Conservation (phyloP, 345 rosid genomes). For the Melaleuca quinquenervia region DNA sequence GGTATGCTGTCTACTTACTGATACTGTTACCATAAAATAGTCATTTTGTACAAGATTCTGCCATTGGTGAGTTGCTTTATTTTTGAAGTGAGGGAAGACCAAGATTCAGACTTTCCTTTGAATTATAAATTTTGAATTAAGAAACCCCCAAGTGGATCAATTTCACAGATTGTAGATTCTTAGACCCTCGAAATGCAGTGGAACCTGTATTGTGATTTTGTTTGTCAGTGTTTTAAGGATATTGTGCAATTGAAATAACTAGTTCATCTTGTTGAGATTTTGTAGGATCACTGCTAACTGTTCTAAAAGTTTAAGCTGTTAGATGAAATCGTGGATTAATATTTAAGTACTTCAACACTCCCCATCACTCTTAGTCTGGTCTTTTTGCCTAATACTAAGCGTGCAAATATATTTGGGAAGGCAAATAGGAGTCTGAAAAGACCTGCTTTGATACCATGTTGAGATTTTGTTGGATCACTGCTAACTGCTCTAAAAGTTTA, state of each 20-base stretch:
- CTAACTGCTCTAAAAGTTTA: no score
- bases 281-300: no score
- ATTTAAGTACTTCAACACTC: no score
- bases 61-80: neutral
- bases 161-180: neutral
- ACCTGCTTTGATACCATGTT: no score
- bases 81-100: neutral
- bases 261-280: no score
- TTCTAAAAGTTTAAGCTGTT: no score
- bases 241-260: neutral
- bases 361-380: no score
- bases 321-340: no score
- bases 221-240: neutral
- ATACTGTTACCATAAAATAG: neutral
- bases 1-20: constrained; percentile 18
- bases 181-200: neutral
- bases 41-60: neutral
- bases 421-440: no score
- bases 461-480: no score
- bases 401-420: no score
- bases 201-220: neutral
- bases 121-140: neutral
- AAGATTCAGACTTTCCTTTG: neutral
- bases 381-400: no score
- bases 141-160: neutral